These are phyloP conservation scores for Lactarius pseudohatsudake DNA, from an alignment of 768 basidiomycete genomes.

Conservation along the genomic window DNA sequence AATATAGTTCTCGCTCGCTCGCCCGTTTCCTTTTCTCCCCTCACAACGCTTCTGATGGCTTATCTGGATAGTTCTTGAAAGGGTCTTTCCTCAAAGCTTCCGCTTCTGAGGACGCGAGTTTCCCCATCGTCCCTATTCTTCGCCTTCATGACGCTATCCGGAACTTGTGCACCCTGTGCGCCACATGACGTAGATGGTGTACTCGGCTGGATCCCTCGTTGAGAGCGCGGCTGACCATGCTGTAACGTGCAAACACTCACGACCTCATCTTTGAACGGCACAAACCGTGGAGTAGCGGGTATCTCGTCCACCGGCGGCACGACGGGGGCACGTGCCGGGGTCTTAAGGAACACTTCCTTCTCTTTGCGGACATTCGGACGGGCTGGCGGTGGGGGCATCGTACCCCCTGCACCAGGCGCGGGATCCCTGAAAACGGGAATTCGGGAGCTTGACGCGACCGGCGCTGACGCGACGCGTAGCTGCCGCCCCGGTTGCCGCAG, in stretches of 20 bases:
- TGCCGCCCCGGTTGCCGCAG: constrained; percentile 60
- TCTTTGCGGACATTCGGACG: constrained; percentile 36
- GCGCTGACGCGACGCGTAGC: constrained; percentile 49
- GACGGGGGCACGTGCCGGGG: constrained; percentile 35
- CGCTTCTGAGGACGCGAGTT: constrained; percentile 57
- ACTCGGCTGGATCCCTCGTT: constrained; percentile 33
- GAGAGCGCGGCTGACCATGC: constrained; percentile 25
- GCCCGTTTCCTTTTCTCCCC: not conserved
- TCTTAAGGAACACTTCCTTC: constrained; percentile 37
- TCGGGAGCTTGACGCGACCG: constrained; percentile 46
- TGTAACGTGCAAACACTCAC: constrained; percentile 31
- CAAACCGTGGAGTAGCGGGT: constrained; percentile 58
- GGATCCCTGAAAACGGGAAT: constrained; percentile 70
- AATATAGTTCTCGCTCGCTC: not conserved
- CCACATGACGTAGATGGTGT: constrained; percentile 35
- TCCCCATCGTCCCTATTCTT: constrained; percentile 47
- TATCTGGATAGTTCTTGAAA: constrained; percentile 65
- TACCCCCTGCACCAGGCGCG: constrained; percentile 39
- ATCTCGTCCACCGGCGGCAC: constrained; percentile 35
- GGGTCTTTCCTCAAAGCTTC: constrained; percentile 79
- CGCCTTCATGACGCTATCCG: constrained; percentile 68
- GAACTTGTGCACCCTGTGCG: constrained; percentile 37
- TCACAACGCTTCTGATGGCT: constrained; percentile 22
- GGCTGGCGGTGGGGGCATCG: constrained; percentile 37
- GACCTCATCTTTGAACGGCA: constrained; percentile 74